Conservation (phyloP, 1,139 yeast genomes). For the Sugiyamaella pinicola region DNA sequence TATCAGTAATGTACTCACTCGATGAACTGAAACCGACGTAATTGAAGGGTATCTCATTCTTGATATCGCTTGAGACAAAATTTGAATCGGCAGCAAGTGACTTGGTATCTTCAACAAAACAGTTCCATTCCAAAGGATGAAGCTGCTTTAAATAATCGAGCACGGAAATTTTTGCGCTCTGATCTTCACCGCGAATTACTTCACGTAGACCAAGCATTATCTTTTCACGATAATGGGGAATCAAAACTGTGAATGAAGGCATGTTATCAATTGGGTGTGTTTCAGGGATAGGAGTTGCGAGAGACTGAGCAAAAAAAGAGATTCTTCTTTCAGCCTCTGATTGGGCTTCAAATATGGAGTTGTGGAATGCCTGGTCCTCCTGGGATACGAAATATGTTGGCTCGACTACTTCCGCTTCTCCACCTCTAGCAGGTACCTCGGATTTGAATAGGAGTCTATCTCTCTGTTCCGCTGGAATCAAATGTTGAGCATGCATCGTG, state of each 20-base stretch:
- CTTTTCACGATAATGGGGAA: constrained; percentile 86
- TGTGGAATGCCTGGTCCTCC: constrained; percentile 56
- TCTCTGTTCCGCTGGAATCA: constrained; percentile 72
- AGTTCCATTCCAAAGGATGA: constrained; percentile 73
- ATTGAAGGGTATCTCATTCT: constrained; percentile 60
- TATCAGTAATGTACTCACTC: constrained; percentile 58
- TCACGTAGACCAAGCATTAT: constrained; percentile 66
- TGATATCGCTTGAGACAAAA: not conserved
- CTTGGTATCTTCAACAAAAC: constrained; percentile 60
- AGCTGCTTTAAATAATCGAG: constrained; percentile 73
- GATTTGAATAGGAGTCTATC: constrained; percentile 46
- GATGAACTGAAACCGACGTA: constrained; percentile 72
- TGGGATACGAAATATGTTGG: constrained; percentile 77
- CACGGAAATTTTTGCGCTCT: constrained; percentile 62
- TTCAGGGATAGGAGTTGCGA: constrained; percentile 75
- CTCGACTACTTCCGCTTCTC: constrained; percentile 44
- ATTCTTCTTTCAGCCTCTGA: constrained; percentile 81
- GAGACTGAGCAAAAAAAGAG: constrained; percentile 84
- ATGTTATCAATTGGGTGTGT: constrained; percentile 70
- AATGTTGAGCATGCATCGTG: constrained; percentile 75
- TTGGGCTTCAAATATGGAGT: constrained; percentile 52
- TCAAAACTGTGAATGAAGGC: constrained; percentile 79
- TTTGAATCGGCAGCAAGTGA: not conserved
- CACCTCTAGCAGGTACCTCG: constrained; percentile 2
- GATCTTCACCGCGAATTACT: constrained; percentile 62